Evolutionary conservation across 2,329 filamentous ascomycete species (phyloP), one percentile per base, ranked within the genome.

Genomic region (Cyphellophora attinorum): DNA sequence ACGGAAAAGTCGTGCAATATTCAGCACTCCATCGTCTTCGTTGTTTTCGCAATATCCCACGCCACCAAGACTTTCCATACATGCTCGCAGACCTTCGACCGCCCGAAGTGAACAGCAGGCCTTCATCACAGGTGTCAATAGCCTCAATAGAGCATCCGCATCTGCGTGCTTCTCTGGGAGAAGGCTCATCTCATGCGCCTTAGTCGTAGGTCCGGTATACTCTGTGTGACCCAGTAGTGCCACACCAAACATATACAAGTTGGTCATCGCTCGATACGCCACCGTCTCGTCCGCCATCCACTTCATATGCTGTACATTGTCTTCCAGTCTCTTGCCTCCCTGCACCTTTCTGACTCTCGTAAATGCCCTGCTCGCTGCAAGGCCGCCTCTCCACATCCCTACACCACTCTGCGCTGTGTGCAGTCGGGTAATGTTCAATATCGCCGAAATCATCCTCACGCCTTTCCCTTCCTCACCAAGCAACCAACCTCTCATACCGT

Each of bases 401-500:
- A 62, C 47, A 2, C 56, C 54, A 2, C 55, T 56, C 19, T 60
- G 41, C 4, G 61, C 61, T 3, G 61, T 64, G 31, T 65, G 58
- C 10, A 61, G 50, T 18, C 62, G 53, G 2, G 62, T 91, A 44
- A 85, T 72, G 38, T 76, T 84, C 5, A 86, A 62, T 11, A 88
- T 62, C 2, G 74, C 74, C 25, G 71, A 67, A 39, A 86, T 81
- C 46, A 82, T 78, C 15, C 73, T 70, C 18, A 83, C 68, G 2
- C 81, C 82, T 27, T 71, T 59, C 1, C 81, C 80, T 42, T 81
- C 68, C 3, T 68, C 58, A 5, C 82, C 82, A 17, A 88, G 58
- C 5, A 85, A 63, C 65, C 77, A 77, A 3, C 62, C 77, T 2
- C 77, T 69, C 65, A 74, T 74, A n/a, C 62, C 67, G 11, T 67